These are phyloP conservation scores for Calonectria ilicicola DNA, from an alignment of 2,329 filamentous ascomycete genomes.

Conservation along the genomic window DNA sequence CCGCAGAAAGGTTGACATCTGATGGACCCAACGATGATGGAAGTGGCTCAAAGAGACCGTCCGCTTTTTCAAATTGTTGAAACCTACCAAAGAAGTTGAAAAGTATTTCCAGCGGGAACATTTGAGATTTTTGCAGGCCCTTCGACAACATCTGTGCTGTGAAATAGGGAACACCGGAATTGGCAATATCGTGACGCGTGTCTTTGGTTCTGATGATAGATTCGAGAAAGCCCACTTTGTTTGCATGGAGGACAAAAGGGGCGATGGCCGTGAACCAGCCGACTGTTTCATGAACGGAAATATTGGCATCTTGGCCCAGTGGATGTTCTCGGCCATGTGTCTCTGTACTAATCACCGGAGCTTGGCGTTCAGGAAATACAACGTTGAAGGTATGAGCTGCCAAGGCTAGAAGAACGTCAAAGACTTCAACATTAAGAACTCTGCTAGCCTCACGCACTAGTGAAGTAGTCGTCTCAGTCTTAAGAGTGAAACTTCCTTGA, in stretches of 20 bases:
- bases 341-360: conserved; percentile 48
- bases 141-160: background rate
- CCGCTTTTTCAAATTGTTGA: conserved; percentile 45
- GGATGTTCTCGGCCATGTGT: conserved; percentile 50
- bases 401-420: conserved; percentile 38
- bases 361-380: conserved; percentile 32
- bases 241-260: background rate
- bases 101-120: conserved; percentile 38
- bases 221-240: background rate
- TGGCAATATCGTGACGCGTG: background rate
- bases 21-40: background rate
- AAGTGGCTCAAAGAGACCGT: conserved; percentile 37
- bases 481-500: background rate
- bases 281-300: background rate
- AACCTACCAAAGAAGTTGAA: conserved; percentile 46
- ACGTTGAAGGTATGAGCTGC: conserved; percentile 38
- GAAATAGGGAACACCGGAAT: background rate
- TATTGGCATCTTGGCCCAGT: background rate
- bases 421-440: background rate
- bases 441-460: background rate
- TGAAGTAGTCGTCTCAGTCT: background rate
- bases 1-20: conserved; percentile 27
- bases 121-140: background rate
- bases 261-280: background rate
- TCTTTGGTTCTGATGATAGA: background rate